Evolutionary conservation across 2,329 filamentous ascomycete species (phyloP), one percentile per base, ranked within the genome.

Genomic region (Penicillium decumbens): DNA sequence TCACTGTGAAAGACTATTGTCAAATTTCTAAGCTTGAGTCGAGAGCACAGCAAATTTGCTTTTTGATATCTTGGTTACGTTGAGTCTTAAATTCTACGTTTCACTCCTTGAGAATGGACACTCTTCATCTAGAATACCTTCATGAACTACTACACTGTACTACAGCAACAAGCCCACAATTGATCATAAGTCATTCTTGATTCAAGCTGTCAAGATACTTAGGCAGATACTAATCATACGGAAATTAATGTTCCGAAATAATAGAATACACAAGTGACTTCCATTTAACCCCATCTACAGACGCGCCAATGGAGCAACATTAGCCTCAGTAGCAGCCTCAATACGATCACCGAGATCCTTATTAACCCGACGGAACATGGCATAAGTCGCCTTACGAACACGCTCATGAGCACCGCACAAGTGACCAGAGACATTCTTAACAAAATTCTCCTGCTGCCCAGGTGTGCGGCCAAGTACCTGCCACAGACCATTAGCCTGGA

Each of bases 381-480:
- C 78, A 60, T 83, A 84, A 13, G 80, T 82, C 37, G 77, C 73
- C 58, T 77, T 72, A 32, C 82, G 75, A 32, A 82, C 79, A 55
- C 77, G 77, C 50, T 74, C 70, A 56, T 77, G 72, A 2, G 81
- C 81, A 43, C 68, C 76, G 39, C 69, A 70, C 54, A 86, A 67
- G 58, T 85, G 80, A 3, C 71, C 79, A 2, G 80, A 68, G 15
- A 85, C 73, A 55, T 85, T 86, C 49, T 72, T 64, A 33, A 85
- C 68, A 50, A 83, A 82, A 63, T 82, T 80, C 2, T 80, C 76
- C 66, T 85, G 81, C 63, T 84, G 82, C 2, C 80, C 81, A 3
- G 70, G 66, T 44, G 70, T 62, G 38, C 70, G 69, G 27, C 70
- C 69, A 30, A 74, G 63, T 25, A 72, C 67, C 51, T 73, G 60